Percentiles rank a stretch among this genome's conserved stretches.
Conservation (phyloP, 345 rosid genomes). For the Syzygium aqueum region DNA sequence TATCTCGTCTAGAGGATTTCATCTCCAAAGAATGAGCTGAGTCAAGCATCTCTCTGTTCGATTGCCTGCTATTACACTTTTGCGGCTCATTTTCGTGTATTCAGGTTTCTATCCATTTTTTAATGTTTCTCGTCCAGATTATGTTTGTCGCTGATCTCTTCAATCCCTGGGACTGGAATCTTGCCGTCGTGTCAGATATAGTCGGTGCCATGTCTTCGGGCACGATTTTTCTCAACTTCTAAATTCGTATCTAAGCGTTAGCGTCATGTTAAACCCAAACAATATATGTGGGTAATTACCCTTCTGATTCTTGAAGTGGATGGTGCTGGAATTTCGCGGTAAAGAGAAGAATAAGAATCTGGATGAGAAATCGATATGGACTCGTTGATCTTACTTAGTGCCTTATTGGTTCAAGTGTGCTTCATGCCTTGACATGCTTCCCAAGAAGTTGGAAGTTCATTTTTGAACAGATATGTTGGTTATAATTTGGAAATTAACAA, state of each 20-base stretch:
- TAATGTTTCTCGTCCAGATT: not conserved
- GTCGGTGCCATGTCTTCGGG: not conserved
- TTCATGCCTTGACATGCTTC: no score
- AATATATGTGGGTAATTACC: no score
- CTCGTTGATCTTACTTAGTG: no score
- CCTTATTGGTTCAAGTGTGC: no score
- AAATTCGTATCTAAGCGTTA: not conserved
- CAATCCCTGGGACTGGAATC: not conserved
- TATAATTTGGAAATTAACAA: no score
- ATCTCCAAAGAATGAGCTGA: not conserved
- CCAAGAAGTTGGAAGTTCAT: no score
- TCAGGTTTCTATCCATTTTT: rapidly evolving
- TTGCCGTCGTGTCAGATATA: not conserved
- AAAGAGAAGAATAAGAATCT: no score
- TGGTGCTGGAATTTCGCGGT: not conserved
- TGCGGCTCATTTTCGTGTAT: not conserved
- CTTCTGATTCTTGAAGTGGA: no score
- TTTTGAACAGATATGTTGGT: no score
- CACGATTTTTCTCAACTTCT: not conserved
- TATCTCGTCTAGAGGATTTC: constrained; percentile 17
- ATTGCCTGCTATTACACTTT: not conserved
- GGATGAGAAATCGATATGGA: no score
- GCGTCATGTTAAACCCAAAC: not conserved
- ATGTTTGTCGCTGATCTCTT: not conserved
- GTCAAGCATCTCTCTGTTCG: not conserved